Evolutionary conservation across 345 rosid species (phyloP), one percentile per base, ranked within the genome.

Genomic region (Bruguiera gymnorhiza): DNA sequence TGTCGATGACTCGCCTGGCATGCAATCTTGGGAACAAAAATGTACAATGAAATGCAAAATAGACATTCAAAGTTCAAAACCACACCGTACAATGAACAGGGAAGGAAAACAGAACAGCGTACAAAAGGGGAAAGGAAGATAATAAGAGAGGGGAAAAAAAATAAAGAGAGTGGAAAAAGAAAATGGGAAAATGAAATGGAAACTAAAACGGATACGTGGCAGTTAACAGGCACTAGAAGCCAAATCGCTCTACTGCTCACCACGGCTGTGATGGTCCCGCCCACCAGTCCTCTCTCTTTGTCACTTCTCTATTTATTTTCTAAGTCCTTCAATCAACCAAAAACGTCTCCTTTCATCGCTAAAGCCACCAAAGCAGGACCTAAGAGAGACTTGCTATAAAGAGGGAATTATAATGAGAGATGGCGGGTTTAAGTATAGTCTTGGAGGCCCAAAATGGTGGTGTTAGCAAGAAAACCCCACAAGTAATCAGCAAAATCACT

Each of bases 401-500:
- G 60, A 23, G 30, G 30, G 11, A 27, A 1, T 2, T 56, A 56
- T 56, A 27, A 56, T 58, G 79, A 72, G 73, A 78, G 64, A 90
- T 92, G 98, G 97, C 82, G 79, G 98, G 98, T 51, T 76, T 92
- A 64, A 90, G 97, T 67, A 77, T 92, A 65, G 83, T 92, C 60
- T 65, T 92, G 72, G 98, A 92, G 75, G 78, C 74, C 58, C 80
- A 76, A 2, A 76, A 77, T 61, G 61, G 70, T 63, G 61, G 59
- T 11, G 43, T 57, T 34, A 65, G 36, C 62, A 76, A 70, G 52
- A 86, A 75, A 77, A 74, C 78, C 19, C 80, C 86, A 6, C 90
- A 83, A 63, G 86, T 93, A 34, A 77, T 90, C 74, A 87, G 58
- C 86, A 86, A 88, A 78, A 60, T 87, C 29, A 62, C 79, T 63